Conservation (phyloP, 768 basidiomycete genomes). For the Tricholoma bakamatsutake region DNA sequence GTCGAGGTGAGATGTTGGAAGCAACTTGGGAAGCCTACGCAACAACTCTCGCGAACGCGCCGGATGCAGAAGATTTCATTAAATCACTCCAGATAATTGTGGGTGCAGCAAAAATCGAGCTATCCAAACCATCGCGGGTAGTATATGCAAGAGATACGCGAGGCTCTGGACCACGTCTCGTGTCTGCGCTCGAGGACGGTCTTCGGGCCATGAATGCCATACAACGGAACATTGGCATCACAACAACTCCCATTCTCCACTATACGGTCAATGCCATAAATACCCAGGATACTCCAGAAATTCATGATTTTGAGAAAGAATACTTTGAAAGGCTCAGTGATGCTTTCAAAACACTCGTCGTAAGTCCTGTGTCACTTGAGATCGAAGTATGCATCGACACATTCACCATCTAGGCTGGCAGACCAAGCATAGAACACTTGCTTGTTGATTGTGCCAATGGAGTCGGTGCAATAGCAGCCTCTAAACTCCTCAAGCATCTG, state of each 20-base stretch:
- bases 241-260: slow-evolving; percentile 93
- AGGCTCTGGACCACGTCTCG: slow-evolving; percentile 73
- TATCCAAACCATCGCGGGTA: slow-evolving; percentile 72
- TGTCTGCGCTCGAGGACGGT: slow-evolving; percentile 77
- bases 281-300: slow-evolving; percentile 70
- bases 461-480: slow-evolving; percentile 76
- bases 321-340: slow-evolving; percentile 78
- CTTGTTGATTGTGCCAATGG: slow-evolving; percentile 99
- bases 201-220: slow-evolving; percentile 67
- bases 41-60: slow-evolving; percentile 80
- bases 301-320: slow-evolving; percentile 74
- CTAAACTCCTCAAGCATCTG: slow-evolving; percentile 54
- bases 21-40: slow-evolving; percentile 88
- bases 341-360: slow-evolving; percentile 85
- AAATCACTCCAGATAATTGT: slow-evolving; percentile 58
- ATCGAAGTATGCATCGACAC: slow-evolving; percentile 1
- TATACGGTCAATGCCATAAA: slow-evolving; percentile 91
- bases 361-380: slow-evolving; percentile 33
- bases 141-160: slow-evolving; percentile 94
- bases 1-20: slow-evolving; percentile 96
- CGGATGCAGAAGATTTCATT: slow-evolving; percentile 69
- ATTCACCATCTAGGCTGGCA: slow-evolving; percentile 44
- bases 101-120: slow-evolving; percentile 62
- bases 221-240: slow-evolving; percentile 71
- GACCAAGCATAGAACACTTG: slow-evolving; percentile 50